Percentiles rank a stretch among this genome's conserved stretches.
These are phyloP conservation scores for Leptomonas pyrrhocoris DNA, from an alignment of 208 protist genomes.

Conservation along the genomic window DNA sequence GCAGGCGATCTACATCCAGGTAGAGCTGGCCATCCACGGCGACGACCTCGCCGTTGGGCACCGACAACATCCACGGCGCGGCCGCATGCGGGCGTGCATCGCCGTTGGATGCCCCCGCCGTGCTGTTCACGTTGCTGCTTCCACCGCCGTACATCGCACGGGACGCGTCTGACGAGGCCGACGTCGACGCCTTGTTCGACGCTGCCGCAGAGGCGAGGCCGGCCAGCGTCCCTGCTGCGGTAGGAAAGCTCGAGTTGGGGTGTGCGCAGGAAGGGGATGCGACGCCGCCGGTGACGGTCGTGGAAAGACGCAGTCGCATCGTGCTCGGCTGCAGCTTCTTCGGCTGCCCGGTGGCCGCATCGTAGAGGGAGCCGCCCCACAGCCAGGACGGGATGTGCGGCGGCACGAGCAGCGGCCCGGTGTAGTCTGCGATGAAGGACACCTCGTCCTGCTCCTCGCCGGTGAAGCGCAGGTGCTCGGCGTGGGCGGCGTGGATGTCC, in stretches of 20 bases:
- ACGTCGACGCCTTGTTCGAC: not conserved
- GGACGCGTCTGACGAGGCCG: not conserved
- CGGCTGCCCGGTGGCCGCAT: slow-evolving; percentile 10
- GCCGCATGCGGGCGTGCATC: slow-evolving; percentile 5
- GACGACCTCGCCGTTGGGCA: slow-evolving; percentile 18
- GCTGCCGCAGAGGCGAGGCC: not conserved
- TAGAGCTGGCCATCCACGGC: slow-evolving; percentile 28
- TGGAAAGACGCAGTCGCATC: slow-evolving; percentile 18
- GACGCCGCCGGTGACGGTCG: slow-evolving; percentile 5
- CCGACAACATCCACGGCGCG: slow-evolving; percentile 26
- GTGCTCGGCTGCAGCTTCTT: slow-evolving; percentile 21
- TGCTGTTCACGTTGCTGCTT: not conserved
- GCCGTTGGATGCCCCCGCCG: not conserved
- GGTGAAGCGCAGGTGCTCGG: slow-evolving; percentile 78
- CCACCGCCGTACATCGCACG: not conserved
- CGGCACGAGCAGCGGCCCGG: slow-evolving; percentile 66
- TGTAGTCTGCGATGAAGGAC: slow-evolving; percentile 76
- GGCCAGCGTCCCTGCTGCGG: too few relatives aligned
- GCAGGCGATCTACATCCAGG: slow-evolving; percentile 23
- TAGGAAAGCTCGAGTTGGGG: not conserved
- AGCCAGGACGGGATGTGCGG: slow-evolving; percentile 62
- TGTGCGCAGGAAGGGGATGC: not conserved
- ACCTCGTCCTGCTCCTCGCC: slow-evolving; percentile 65
- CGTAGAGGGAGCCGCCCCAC: slow-evolving; percentile 46
- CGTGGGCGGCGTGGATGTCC: slow-evolving; percentile 48